phyloP scores from a whole-genome alignment of 331 rosid genomes.

The Malus hybrid region DNA sequence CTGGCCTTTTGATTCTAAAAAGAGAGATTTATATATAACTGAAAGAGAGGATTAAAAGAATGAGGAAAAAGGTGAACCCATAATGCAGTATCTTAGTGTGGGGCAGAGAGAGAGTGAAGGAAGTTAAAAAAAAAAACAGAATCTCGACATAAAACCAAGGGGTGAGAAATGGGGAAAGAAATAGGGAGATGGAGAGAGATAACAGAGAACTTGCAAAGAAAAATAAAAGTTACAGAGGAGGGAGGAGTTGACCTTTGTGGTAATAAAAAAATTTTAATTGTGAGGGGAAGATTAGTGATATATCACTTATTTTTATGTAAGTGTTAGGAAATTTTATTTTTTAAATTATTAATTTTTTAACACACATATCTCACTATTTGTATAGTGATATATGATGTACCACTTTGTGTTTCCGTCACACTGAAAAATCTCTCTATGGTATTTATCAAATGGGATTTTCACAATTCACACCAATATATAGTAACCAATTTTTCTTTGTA shows the following conservation, averaged over 20 bases:
- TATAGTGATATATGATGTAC: too few relatives aligned
- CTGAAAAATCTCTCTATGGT: too few relatives aligned
- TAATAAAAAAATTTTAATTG: neutral
- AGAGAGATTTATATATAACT: conserved; percentile 26
- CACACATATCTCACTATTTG: too few relatives aligned
- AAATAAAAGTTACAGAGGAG: conserved; percentile 5
- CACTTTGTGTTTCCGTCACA: too few relatives aligned
- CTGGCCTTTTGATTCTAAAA: neutral
- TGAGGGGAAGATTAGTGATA: too few relatives aligned
- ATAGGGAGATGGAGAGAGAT: conserved; percentile 4
- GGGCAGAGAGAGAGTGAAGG: conserved; percentile 34
- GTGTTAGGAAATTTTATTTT: too few relatives aligned
- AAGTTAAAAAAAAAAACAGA: conserved; percentile 28
- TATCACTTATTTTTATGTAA: too few relatives aligned
- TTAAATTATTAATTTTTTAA: too few relatives aligned
- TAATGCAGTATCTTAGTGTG: conserved; percentile 43
- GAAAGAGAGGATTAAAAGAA: conserved; percentile 21
- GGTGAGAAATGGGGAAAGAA: neutral
- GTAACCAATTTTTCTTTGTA: conserved; percentile 10
- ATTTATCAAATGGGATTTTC: conserved; percentile 11
- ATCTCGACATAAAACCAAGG: conserved; percentile 35
- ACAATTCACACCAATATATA: conserved; percentile 3
- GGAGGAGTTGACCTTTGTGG: conserved; percentile 59
- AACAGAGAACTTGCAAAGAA: conserved; percentile 39
- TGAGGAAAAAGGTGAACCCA: conserved; percentile 10